Conservation (phyloP, 768 basidiomycete genomes). For the Auricularia cornea region DNA sequence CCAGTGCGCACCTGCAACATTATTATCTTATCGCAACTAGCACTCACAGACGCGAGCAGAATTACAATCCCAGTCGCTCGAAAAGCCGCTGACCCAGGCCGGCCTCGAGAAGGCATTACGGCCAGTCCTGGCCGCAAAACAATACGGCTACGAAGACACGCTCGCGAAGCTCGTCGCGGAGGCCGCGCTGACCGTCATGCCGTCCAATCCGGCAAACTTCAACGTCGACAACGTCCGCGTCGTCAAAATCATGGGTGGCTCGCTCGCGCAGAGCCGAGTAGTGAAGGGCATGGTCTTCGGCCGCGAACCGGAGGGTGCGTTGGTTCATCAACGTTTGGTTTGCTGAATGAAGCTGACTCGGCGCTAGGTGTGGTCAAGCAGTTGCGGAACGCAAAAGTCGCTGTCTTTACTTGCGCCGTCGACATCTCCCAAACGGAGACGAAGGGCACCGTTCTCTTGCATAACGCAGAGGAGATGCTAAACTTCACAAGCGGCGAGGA, state of each 20-base stretch:
- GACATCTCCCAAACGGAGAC: constrained; percentile 97
- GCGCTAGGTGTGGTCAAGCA: constrained; percentile 79
- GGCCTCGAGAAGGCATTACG: constrained; percentile 70
- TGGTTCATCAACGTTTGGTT: background rate
- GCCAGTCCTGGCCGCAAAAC: constrained; percentile 93
- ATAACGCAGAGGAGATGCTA: constrained; percentile 92
- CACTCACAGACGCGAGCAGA: background rate
- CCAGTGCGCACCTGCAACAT: background rate
- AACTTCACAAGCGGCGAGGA: constrained; percentile 96
- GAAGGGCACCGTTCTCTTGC: constrained; percentile 94
- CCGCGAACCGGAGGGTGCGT: constrained; percentile 82
- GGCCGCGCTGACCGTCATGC: constrained; percentile 89
- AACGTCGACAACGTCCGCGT: constrained; percentile 98
- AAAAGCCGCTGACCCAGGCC: constrained; percentile 51
- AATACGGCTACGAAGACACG: constrained; percentile 86
- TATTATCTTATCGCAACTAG: background rate
- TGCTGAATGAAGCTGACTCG: no score
- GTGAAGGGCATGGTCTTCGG: constrained; percentile 98
- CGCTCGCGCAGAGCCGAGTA: constrained; percentile 73
- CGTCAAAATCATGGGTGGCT: constrained; percentile 97
- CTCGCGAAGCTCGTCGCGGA: constrained; percentile 83
- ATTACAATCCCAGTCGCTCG: background rate
- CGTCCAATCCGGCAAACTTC: constrained; percentile 79
- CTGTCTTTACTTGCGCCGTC: constrained; percentile 86
- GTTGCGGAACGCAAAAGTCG: constrained; percentile 80